A percentile compares a stretch with the other conserved stretches of the same genome.
These are phyloP conservation scores for Claviceps arundinis DNA, from an alignment of 2,329 filamentous ascomycete species.

Conservation along the genomic window DNA sequence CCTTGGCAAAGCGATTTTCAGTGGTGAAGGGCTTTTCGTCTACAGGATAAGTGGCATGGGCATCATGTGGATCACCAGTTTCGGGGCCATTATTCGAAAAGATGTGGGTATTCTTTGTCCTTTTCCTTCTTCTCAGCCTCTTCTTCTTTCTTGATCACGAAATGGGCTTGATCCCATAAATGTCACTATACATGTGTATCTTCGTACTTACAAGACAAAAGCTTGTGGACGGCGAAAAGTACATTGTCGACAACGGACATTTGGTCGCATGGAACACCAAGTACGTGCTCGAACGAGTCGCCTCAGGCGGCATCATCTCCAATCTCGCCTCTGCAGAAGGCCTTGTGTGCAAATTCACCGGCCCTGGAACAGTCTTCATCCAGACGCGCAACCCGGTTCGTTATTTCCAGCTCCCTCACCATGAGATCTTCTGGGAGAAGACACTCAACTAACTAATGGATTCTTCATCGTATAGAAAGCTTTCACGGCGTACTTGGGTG, in stretches of 20 bases:
- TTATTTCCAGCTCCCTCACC: neutral
- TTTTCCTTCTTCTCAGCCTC: neutral
- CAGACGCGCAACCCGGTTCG: constrained; percentile 73
- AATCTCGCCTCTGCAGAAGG: constrained; percentile 71
- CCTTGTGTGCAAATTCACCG: constrained; percentile 86
- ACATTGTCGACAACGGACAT: constrained; percentile 87
- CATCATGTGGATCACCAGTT: constrained; percentile 79
- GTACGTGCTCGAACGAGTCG: constrained; percentile 79
- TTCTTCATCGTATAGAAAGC: constrained; percentile 26
- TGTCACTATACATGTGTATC: neutral
- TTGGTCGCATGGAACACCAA: constrained; percentile 95
- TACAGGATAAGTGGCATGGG: constrained; percentile 75
- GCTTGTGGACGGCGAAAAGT: constrained; percentile 61
- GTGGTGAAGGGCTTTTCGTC: constrained; percentile 81
- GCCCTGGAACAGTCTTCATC: constrained; percentile 80
- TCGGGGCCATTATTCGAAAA: constrained; percentile 90
- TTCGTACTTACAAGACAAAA: constrained; percentile 10
- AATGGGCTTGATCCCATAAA: neutral
- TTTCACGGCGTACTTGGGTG: constrained; percentile 38
- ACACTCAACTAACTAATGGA: neutral
- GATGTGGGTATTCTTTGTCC: constrained; percentile 43
- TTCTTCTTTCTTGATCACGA: neutral
- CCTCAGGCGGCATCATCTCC: constrained; percentile 89
- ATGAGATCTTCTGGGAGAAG: neutral
- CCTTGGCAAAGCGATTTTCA: constrained; percentile 83